Evolutionary conservation across 768 basidiomycete genomes (phyloP).

Genomic region (Trametes gibbosa): DNA sequence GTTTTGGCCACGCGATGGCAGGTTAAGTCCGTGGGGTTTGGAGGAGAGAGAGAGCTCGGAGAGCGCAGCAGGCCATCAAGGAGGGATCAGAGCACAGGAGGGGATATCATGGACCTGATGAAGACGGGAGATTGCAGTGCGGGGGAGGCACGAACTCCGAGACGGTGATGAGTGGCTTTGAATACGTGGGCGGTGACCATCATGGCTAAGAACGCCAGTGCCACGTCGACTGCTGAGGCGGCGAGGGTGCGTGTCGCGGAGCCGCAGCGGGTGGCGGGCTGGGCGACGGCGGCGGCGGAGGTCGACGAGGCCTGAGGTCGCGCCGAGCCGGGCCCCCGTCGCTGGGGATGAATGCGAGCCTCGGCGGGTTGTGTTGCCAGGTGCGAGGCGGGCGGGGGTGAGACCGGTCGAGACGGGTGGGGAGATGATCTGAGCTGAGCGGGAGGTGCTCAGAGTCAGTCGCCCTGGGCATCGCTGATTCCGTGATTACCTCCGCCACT

Average conservation of each 20-base stretch:
- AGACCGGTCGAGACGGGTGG: neutral
- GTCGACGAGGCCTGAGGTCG: neutral
- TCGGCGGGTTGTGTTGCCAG: conserved; percentile 11
- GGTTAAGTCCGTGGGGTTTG: neutral
- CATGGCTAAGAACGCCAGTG: neutral
- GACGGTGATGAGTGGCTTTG: neutral
- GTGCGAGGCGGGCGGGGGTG: neutral
- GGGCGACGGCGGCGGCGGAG: neutral
- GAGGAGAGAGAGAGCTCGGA: neutral
- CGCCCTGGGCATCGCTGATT: neutral
- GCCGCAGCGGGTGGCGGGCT: neutral
- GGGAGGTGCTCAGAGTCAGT: no score
- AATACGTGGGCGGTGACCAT: neutral
- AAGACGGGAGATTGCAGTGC: neutral
- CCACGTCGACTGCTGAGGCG: neutral
- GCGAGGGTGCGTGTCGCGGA: neutral
- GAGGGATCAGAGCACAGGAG: conserved; percentile 7
- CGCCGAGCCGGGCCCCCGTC: conserved; percentile 12
- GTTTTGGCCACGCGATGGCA: neutral
- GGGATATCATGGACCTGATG: conserved; percentile 4
- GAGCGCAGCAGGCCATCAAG: neutral
- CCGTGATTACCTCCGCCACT: neutral
- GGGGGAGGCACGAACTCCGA: neutral
- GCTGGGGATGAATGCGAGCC: conserved; percentile 5
- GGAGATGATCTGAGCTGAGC: conserved; percentile 5